phyloP scores from a whole-genome alignment of 495 filamentous ascomycete genomes.

The Hypoxylon subgilvum region DNA sequence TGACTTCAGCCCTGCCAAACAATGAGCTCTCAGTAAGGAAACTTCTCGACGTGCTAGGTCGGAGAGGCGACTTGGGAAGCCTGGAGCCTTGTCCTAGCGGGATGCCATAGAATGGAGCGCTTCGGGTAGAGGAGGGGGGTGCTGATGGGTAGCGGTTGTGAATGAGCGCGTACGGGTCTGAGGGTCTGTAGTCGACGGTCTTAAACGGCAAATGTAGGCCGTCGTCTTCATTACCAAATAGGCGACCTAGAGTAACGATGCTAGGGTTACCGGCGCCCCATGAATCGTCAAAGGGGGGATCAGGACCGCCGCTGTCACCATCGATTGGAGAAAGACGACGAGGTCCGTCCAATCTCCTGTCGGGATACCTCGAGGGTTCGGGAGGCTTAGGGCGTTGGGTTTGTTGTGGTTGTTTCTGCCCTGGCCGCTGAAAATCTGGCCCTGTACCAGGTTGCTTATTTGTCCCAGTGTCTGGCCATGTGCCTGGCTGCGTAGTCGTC shows the following conservation, averaged over 20 bases:
- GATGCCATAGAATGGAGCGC: conserved; percentile 31
- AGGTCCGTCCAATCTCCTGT: too few species aligned
- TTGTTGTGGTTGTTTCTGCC: too few species aligned
- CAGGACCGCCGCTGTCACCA: neutral
- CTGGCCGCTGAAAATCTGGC: too few species aligned
- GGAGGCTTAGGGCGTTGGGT: too few species aligned
- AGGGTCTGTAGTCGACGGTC: conserved; percentile 14
- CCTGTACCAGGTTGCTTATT: too few species aligned
- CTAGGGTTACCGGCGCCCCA: too few species aligned
- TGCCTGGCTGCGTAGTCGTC: too few species aligned
- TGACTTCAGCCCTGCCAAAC: conserved; percentile 40
- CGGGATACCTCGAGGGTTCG: too few species aligned
- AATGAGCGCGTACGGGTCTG: conserved; percentile 20
- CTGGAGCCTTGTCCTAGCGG: conserved; percentile 26
- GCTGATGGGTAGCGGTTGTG: conserved; percentile 15
- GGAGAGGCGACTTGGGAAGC: conserved; percentile 7
- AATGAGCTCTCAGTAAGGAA: conserved; percentile 47
- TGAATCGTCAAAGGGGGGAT: too few species aligned
- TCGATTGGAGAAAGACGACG: too few species aligned
- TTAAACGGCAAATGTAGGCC: conserved; percentile 4
- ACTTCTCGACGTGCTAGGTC: conserved; percentile 38
- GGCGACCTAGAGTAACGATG: neutral
- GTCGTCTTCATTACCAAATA: neutral
- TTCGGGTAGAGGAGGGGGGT: neutral
- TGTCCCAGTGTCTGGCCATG: too few species aligned